Evolutionary conservation across 179 eudicot genomes (phyloP), one percentile per base, ranked within the genome.

Genomic region (Vitellaria paradoxa): DNA sequence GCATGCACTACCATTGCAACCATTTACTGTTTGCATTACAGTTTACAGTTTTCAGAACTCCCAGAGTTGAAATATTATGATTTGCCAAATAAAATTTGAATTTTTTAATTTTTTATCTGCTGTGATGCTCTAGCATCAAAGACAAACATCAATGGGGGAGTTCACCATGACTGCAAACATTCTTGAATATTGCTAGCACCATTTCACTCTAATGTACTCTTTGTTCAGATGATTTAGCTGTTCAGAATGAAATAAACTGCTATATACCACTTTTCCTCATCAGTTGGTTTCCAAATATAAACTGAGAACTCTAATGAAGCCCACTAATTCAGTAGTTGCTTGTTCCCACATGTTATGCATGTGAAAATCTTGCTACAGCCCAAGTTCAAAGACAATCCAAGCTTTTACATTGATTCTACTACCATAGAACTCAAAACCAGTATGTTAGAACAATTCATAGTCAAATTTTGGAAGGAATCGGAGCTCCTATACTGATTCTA

Each of bases 121-220:
- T 42, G 26, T 21, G 55, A 46, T 1, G 30, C 20, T 46, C 17
- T 11, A 68, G 55, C 72, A 68, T 68, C 72, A 68, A 46, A 46
- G 9, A n/a, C n/a, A n/a, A 67, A 50, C 53, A 45, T 67, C 53
- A 21, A 67, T 67, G 52, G 46, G 17, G 60, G 60, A 49, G 53
- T 67, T n/a, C 20, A n/a, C 21, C 46, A 18, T 67, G 45, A 67
- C 17, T 6, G 49, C n/a, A 42, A n/a, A 17, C 11, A 18, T 30
- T 65, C 69, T 66, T 17, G 50, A 66, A 66, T 8, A 66, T 66
- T 40, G 8, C 53, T 67, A 67, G 52, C 71, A 42, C 40, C 53
- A 3, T 67, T 45, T 67, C 20, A 40, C 6, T 42, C 45, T 42
- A 5, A 42, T 42, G 45, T 5, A 42, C 3, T 3, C 45, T 42